Percentiles rank a stretch among this genome's conserved stretches.
Evolutionary conservation across 169 alveolate species (phyloP).

Genomic region (Plasmodium reichenowi): DNA sequence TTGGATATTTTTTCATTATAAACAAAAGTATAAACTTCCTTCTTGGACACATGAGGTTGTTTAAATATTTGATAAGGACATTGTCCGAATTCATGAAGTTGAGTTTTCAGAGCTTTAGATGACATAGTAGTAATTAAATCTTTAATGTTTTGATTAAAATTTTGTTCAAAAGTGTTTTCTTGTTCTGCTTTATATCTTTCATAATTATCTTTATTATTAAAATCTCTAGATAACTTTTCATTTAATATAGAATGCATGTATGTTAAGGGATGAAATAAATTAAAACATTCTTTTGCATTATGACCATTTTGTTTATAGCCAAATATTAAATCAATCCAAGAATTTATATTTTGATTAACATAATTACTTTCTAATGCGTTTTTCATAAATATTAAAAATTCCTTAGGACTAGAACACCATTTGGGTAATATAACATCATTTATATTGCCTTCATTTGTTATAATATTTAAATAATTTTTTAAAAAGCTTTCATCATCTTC

Average conservation of each 20-base stretch:
- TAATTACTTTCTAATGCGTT: conserved; percentile 95
- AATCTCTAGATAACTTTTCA: conserved; percentile 41
- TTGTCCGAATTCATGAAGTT: conserved; percentile 92
- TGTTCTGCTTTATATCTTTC: conserved; percentile 63
- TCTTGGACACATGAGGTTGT: conserved; percentile 86
- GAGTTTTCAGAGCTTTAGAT: conserved; percentile 88
- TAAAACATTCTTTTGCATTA: conserved; percentile 81
- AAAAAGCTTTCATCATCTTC: conserved; percentile 89
- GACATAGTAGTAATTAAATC: conserved; percentile 82
- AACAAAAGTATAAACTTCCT: background rate
- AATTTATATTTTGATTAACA: conserved; percentile 92
- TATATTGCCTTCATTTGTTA: conserved; percentile 84
- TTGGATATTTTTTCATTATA: conserved; percentile 17
- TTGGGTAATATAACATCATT: conserved; percentile 91
- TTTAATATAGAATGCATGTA: conserved; percentile 84
- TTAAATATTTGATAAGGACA: conserved; percentile 90
- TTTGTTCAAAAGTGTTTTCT: conserved; percentile 42
- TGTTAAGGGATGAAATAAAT: conserved; percentile 92
- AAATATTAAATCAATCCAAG: conserved; percentile 98
- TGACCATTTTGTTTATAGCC: conserved; percentile 92
- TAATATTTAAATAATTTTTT: conserved; percentile 86
- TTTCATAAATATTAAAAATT: conserved; percentile 87
- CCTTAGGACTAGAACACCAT: conserved; percentile 88
- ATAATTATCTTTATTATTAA: conserved; percentile 11
- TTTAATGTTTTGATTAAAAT: conserved; percentile 79